Base-by-base conservation (phyloP, 257 asterid species). In the Penstemon davidsonii region DNA sequence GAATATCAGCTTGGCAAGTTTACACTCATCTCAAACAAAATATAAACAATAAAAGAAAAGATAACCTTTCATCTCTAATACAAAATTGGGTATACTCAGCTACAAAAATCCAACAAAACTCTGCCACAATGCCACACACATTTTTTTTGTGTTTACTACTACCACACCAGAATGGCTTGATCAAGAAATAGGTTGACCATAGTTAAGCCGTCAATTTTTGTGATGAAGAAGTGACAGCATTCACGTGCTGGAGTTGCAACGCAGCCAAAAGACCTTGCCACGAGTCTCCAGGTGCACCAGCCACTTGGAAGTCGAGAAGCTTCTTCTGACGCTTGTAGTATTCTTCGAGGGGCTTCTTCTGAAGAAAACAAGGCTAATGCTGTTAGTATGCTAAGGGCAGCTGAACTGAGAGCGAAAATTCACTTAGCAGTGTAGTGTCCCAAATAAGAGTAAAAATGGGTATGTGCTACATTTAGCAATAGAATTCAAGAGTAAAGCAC, bases 221-320 rank as follows among this genome's bases (percentile, higher is more conserved):
- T 4, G 96, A 77, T 6, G 87, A 71, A 39, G 84, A 77, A 59
- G 82, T 62, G 66, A 73, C 75, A 43, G 72, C 74, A 68, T 70
- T 81, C 82, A 80, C 76, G 75, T 86, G 88, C 72, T 76, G 89
- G 69, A 93, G 96, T 78, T 90, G 96, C 84, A 90, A 75, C 55
- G 97, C 91, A 67, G 95, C 92, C 85, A 93, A 78, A 51, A 93
- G 92, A 51, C 96, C 95, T 70, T 77, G 87, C 97, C 97, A 93
- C 56, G 92, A 73, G 54, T 90, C 97, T 49, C 81, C 89, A 33
- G 94, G 82, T 47, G 83, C 85, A 54, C 83, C 95, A 2, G 84
- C 83, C 69, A 88, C 88, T 49, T 83, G 84, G 80, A 87, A 93
- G 71, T 88, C 84, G 2, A 93, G 77, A 69, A 88, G 95, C 85